Evolutionary conservation across 2,329 filamentous ascomycete species (phyloP).

Genomic region (Apiospora kogelbergensis): DNA sequence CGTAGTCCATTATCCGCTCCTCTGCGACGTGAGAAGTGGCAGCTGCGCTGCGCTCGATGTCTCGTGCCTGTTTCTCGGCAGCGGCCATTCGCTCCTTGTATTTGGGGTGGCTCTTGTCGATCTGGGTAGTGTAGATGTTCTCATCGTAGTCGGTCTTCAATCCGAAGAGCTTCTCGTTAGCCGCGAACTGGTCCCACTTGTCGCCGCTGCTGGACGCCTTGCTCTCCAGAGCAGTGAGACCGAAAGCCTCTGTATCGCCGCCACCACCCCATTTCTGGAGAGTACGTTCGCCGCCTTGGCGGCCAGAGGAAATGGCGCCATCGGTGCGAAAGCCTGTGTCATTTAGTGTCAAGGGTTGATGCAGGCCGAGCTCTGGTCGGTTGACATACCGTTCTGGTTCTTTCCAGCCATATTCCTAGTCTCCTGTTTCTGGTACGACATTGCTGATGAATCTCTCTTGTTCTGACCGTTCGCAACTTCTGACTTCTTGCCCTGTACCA

Average conservation of each 20-base stretch:
- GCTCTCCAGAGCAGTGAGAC: slow-evolving; percentile 41
- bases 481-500: slow-evolving; percentile 34
- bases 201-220: slow-evolving; percentile 44
- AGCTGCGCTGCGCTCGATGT: slow-evolving; percentile 78
- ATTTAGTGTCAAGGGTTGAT: not conserved
- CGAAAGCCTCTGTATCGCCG: slow-evolving; percentile 66
- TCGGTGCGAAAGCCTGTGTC: slow-evolving; percentile 74
- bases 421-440: slow-evolving; percentile 33
- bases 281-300: slow-evolving; percentile 67
- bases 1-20: slow-evolving; percentile 74
- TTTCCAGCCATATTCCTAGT: slow-evolving; percentile 26
- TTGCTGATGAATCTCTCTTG: slow-evolving; percentile 28
- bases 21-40: slow-evolving; percentile 84
- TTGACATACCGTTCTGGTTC: slow-evolving; percentile 35
- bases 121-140: slow-evolving; percentile 88
- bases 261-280: slow-evolving; percentile 82
- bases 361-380: slow-evolving; percentile 38
- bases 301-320: slow-evolving; percentile 77
- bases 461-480: slow-evolving; percentile 30
- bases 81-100: slow-evolving; percentile 77
- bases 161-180: slow-evolving; percentile 85
- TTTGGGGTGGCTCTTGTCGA: slow-evolving; percentile 79
- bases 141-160: slow-evolving; percentile 90
- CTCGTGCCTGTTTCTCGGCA: slow-evolving; percentile 80
- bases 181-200: slow-evolving; percentile 90